Conservation (phyloP, 192 early-diverging fungal genomes). For the Coemansia sp. region DNA sequence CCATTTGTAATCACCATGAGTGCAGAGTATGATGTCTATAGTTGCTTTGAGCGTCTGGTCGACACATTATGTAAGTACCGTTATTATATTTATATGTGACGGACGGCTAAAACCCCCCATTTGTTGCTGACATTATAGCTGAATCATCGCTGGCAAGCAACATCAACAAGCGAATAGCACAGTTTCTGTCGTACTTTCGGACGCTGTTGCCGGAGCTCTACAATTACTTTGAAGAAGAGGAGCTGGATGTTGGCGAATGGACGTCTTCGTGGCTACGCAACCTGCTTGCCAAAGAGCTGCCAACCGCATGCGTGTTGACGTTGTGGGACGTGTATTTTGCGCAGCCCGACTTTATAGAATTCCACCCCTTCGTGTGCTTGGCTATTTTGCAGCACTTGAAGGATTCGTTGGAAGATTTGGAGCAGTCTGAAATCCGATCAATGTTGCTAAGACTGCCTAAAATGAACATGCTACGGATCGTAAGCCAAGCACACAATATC, state of each 20-base stretch:
- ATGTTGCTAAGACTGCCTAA: slow-evolving; percentile 74
- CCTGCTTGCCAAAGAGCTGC: slow-evolving; percentile 79
- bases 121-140: slow-evolving; percentile 44
- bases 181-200: slow-evolving; percentile 82
- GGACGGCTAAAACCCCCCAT: background rate
- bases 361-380: slow-evolving; percentile 85
- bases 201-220: slow-evolving; percentile 84
- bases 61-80: slow-evolving; percentile 58
- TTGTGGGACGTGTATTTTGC: slow-evolving; percentile 93
- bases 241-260: slow-evolving; percentile 85
- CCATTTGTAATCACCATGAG: slow-evolving; percentile 77
- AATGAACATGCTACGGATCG: slow-evolving; percentile 66
- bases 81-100: no score
- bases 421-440: slow-evolving; percentile 87
- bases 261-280: slow-evolving; percentile 78
- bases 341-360: slow-evolving; percentile 64
- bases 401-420: slow-evolving; percentile 83
- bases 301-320: slow-evolving; percentile 71
- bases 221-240: slow-evolving; percentile 93
- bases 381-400: slow-evolving; percentile 75
- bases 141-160: slow-evolving; percentile 62
- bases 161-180: slow-evolving; percentile 75
- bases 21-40: slow-evolving; percentile 76
- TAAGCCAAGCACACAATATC: slow-evolving; percentile 68
- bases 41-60: slow-evolving; percentile 77